A percentile compares a stretch with the other conserved stretches of the same genome.
phyloP scores from a whole-genome alignment of 345 rosid genomes.

The Microcos paniculata region DNA sequence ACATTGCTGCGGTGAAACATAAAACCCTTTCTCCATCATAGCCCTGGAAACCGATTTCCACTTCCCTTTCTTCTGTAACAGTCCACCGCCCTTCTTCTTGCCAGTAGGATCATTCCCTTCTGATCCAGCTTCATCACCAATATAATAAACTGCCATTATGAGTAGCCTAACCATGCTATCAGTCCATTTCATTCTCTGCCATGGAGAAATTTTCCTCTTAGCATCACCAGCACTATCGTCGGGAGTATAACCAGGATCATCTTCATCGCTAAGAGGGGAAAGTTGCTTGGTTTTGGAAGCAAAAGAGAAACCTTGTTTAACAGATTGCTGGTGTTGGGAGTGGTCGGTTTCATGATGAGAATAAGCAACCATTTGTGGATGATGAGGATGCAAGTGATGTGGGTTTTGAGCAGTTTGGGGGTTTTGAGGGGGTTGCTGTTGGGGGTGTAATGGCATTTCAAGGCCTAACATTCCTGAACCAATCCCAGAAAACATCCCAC shows the following conservation, averaged over 20 bases:
- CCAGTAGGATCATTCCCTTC: slow-evolving; percentile 51
- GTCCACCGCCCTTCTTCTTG: slow-evolving; percentile 54
- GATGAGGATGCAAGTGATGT: slow-evolving; percentile 52
- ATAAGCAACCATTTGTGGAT: slow-evolving; percentile 52
- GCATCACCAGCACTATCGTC: slow-evolving; percentile 60
- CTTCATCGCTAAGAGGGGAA: slow-evolving; percentile 71
- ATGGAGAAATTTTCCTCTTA: slow-evolving; percentile 61
- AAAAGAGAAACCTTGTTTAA: slow-evolving; percentile 40
- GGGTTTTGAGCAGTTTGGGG: slow-evolving; percentile 41
- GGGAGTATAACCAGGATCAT: slow-evolving; percentile 56
- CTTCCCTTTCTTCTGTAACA: slow-evolving; percentile 94
- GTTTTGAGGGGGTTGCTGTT: slow-evolving; percentile 34
- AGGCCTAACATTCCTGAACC: slow-evolving; percentile 74
- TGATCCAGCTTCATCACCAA: slow-evolving; percentile 80
- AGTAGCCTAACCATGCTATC: slow-evolving; percentile 82
- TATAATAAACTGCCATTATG: slow-evolving; percentile 84
- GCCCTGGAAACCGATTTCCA: slow-evolving; percentile 97
- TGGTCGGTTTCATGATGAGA: slow-evolving; percentile 42
- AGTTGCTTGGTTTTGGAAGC: slow-evolving; percentile 49
- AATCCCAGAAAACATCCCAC: slow-evolving; percentile 67
- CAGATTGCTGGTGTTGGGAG: slow-evolving; percentile 42
- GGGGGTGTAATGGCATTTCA: slow-evolving; percentile 70
- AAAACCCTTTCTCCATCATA: slow-evolving; percentile 94
- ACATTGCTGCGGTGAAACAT: slow-evolving; percentile 97
- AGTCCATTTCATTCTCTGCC: slow-evolving; percentile 99